Conservation (phyloP, 148 eudicot genomes). For the Silene latifolia region DNA sequence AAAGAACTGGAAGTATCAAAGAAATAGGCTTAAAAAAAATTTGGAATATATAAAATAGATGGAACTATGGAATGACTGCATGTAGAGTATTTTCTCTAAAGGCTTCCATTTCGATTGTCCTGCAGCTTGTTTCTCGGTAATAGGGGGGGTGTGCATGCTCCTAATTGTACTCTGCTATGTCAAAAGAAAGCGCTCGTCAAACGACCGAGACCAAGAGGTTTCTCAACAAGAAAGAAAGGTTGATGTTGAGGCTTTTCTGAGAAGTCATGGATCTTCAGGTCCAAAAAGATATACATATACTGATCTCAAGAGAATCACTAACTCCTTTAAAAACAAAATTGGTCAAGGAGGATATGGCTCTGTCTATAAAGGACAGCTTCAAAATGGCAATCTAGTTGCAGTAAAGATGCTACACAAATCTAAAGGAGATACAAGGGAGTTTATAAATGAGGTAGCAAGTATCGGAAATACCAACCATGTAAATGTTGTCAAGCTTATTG, state of each 20-base stretch:
- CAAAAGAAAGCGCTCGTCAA: constrained; percentile 4
- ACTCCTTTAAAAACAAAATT: constrained; percentile 54
- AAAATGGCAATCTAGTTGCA: constrained; percentile 61
- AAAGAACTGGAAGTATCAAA: not conserved
- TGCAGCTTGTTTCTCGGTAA: constrained; percentile 17
- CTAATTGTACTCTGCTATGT: not conserved
- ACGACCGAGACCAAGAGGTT: not conserved
- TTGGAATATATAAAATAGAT: not conserved
- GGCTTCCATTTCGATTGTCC: not conserved
- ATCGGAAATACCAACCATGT: constrained; percentile 61
- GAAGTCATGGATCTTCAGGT: constrained; percentile 25
- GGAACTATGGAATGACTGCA: not conserved
- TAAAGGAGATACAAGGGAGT: constrained; percentile 22
- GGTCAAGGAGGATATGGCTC: constrained; percentile 84
- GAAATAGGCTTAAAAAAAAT: not conserved
- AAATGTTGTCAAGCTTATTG: constrained; percentile 53
- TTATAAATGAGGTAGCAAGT: constrained; percentile 60
- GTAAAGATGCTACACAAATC: constrained; percentile 51
- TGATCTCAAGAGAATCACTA: constrained; percentile 65
- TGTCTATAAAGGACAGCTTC: constrained; percentile 63
- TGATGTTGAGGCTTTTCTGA: constrained; percentile 23
- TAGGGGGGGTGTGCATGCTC: constrained; percentile 9
- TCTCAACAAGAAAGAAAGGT: not conserved
- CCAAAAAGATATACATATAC: constrained; percentile 44
- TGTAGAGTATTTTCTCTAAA: not conserved